phyloP scores from a whole-genome alignment of 2,329 filamentous ascomycete genomes.

The Hirsutella rhossiliensis region DNA sequence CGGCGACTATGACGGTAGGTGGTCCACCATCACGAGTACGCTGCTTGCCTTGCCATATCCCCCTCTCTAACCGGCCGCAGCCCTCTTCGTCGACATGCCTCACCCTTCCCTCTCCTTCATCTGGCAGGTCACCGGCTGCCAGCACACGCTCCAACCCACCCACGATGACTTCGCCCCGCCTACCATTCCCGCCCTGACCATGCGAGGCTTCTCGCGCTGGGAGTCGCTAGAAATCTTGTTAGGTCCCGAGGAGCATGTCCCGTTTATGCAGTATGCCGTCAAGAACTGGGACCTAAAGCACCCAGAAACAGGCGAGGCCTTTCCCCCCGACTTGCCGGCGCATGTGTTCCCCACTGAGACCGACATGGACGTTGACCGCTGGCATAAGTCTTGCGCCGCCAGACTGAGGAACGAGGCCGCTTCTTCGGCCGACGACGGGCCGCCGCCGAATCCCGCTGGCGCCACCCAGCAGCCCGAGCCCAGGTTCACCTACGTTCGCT shows the following conservation, averaged over 20 bases:
- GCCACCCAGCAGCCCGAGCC: conserved; percentile 17
- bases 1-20: conserved; percentile 58
- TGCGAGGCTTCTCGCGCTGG: conserved; percentile 82
- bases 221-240: conserved; percentile 83
- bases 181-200: conserved; percentile 69
- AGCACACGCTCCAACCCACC: conserved; percentile 72
- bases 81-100: conserved; percentile 67
- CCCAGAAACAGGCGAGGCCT: conserved; percentile 58
- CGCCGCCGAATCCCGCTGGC: conserved; percentile 8
- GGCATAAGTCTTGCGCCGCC: conserved; percentile 70
- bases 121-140: conserved; percentile 82
- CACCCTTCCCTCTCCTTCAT: conserved; percentile 74
- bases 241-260: conserved; percentile 77
- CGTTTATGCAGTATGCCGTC: conserved; percentile 71
- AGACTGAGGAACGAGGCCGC: conserved; percentile 52
- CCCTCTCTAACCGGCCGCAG: conserved; percentile 17
- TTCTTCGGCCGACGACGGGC: conserved; percentile 5
- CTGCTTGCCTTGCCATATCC: neutral
- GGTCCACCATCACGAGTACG: too few species aligned
- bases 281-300: conserved; percentile 64
- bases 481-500: conserved; percentile 24
- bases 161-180: conserved; percentile 63
- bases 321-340: conserved; percentile 46
- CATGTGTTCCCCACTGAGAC: conserved; percentile 59
- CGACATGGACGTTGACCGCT: conserved; percentile 70